A percentile compares a stretch with the other conserved stretches of the same genome.
Conservation (phyloP, 192 early-diverging fungal species). For the Coemansia biformis region DNA sequence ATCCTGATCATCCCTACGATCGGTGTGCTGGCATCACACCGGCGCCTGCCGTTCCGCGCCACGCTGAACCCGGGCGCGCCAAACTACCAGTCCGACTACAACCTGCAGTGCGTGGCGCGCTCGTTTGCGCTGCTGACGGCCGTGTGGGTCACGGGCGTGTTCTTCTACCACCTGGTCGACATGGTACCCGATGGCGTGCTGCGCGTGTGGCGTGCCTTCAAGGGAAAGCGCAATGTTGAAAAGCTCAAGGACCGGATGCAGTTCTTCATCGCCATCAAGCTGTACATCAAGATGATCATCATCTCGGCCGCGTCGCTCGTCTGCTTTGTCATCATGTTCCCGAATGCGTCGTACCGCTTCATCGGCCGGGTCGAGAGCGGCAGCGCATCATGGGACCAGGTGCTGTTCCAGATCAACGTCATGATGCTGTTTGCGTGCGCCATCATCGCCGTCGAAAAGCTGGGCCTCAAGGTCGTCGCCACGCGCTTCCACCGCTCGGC, state of each 20-base stretch:
- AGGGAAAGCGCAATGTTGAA: conserved; percentile 46
- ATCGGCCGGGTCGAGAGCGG: conserved; percentile 35
- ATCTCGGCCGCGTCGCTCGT: conserved; percentile 51
- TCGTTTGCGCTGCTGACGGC: conserved; percentile 50
- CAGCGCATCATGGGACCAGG: conserved; percentile 46
- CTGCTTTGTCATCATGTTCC: conserved; percentile 54
- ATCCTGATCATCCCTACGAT: conserved; percentile 53
- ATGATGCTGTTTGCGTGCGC: conserved; percentile 49
- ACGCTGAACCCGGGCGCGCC: conserved; percentile 1
- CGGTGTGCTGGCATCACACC: conserved; percentile 44
- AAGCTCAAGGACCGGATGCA: conserved; percentile 52
- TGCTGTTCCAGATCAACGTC: conserved; percentile 54
- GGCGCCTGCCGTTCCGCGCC: conserved; percentile 29
- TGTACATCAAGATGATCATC: conserved; percentile 55
- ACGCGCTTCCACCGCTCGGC: conserved; percentile 60
- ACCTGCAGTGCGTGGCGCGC: conserved; percentile 31
- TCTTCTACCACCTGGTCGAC: conserved; percentile 55
- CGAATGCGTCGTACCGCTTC: conserved; percentile 45
- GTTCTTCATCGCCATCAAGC: conserved; percentile 54
- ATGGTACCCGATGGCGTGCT: conserved; percentile 54
- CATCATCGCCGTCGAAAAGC: conserved; percentile 56
- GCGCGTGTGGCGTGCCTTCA: conserved; percentile 43
- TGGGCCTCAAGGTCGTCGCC: conserved; percentile 59
- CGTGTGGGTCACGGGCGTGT: conserved; percentile 49
- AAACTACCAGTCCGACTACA: conserved; percentile 27